Percentiles rank a stretch among this genome's conserved stretches.
Conservation (phyloP, 208 protist species). For the Leishmania mexicana region DNA sequence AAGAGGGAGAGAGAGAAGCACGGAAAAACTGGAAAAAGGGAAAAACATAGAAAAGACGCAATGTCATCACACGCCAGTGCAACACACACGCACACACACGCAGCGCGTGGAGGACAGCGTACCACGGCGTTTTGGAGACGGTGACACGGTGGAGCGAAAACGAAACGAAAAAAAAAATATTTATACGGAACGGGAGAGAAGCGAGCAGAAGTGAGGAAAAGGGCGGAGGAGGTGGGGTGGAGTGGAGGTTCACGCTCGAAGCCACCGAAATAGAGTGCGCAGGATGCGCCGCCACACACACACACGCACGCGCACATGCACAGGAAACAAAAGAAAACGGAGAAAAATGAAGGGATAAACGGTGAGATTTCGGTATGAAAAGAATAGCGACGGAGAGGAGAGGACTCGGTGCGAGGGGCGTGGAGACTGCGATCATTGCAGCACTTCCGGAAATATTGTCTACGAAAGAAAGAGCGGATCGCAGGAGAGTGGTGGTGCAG, state of each 20-base stretch:
- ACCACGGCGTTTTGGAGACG: not conserved
- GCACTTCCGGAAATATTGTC: not conserved
- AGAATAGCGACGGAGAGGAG: not conserved
- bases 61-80: not conserved
- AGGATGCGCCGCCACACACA: not conserved
- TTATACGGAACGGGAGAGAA: not conserved
- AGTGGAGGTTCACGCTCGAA: not conserved
- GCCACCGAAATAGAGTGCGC: not conserved
- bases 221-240: not conserved
- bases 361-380: not conserved
- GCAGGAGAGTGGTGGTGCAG: not conserved
- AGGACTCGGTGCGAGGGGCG: not conserved
- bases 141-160: not conserved
- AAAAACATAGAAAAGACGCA: not conserved
- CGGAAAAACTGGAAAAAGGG: too few relatives aligned
- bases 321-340: not conserved
- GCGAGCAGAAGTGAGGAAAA: not conserved
- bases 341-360: not conserved
- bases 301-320: not conserved
- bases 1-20: slow-evolving; percentile 6
- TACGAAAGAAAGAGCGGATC: not conserved
- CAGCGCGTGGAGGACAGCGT: not conserved
- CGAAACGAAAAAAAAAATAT: not conserved
- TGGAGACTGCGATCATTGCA: not conserved
- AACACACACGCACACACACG: not conserved